These are phyloP conservation scores for Clonostachys solani DNA, from an alignment of 2,329 filamentous ascomycete genomes.

Conservation along the genomic window DNA sequence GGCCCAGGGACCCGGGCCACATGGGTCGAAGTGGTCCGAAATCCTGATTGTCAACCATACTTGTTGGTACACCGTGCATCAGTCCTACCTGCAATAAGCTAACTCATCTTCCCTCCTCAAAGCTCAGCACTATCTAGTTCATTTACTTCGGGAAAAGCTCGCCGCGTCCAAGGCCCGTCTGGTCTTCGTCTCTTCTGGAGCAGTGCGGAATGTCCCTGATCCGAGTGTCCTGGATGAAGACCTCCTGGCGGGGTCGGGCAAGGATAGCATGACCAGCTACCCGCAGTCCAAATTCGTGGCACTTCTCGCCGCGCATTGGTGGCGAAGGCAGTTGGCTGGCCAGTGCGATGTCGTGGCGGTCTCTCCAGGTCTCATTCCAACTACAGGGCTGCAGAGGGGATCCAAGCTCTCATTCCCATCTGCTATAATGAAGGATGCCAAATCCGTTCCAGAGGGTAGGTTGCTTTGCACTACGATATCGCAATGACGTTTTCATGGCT, in stretches of 20 bases:
- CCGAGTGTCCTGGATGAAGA: constrained; percentile 26
- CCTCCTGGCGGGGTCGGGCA: constrained; percentile 31
- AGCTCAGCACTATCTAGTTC: constrained; percentile 51
- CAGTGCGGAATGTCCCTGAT: constrained; percentile 32
- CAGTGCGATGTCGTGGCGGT: constrained; percentile 43
- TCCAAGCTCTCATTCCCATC: constrained; percentile 21
- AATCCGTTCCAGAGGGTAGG: constrained; percentile 38
- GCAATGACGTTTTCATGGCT: background rate
- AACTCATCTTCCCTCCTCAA: background rate
- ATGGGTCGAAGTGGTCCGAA: constrained; percentile 46
- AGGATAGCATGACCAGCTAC: constrained; percentile 24
- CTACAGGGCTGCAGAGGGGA: constrained; percentile 32
- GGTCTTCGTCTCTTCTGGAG: constrained; percentile 47
- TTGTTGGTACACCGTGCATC: constrained; percentile 22
- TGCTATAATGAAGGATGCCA: constrained; percentile 34
- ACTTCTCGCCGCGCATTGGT: constrained; percentile 49
- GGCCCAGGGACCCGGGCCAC: constrained; percentile 24
- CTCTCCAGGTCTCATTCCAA: constrained; percentile 46
- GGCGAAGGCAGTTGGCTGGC: constrained; percentile 42
- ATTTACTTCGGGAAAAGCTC: constrained; percentile 42
- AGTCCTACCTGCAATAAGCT: background rate
- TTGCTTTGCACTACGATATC: background rate
- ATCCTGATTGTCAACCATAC: constrained; percentile 48
- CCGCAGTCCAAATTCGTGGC: constrained; percentile 43
- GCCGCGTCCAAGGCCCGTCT: constrained; percentile 39